Conservation (phyloP, 78 protist species). For the Mantamonas sphyraenae region DNA sequence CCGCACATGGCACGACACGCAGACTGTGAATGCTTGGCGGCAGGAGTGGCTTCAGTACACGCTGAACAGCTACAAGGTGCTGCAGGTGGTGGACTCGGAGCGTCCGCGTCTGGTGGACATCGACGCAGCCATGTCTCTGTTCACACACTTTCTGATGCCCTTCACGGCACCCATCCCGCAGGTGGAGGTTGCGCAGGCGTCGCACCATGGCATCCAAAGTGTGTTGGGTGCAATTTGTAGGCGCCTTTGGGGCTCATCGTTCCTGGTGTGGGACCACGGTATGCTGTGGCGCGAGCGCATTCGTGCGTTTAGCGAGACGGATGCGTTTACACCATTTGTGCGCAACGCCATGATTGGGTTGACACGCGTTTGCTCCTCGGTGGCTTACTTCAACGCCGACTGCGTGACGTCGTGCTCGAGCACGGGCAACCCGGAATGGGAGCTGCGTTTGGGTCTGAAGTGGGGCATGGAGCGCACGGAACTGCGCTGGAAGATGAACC, state of each 20-base stretch:
- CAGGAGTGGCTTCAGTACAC: slow-evolving; percentile 16
- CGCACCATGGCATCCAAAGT: slow-evolving; percentile 33
- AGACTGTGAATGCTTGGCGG: slow-evolving; percentile 16
- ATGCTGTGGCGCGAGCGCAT: slow-evolving; percentile 32
- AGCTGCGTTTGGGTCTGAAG: too few species aligned
- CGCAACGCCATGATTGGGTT: slow-evolving; percentile 15
- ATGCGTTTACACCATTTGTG: slow-evolving; percentile 16
- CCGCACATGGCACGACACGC: slow-evolving; percentile 12
- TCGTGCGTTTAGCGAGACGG: background rate
- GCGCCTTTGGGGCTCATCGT: slow-evolving; percentile 8
- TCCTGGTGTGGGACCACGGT: slow-evolving; percentile 40
- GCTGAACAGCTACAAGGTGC: background rate
- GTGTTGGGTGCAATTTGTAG: slow-evolving; percentile 25
- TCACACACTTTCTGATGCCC: slow-evolving; percentile 20
- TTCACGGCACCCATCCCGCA: slow-evolving; percentile 24
- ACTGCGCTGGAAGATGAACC: background rate
- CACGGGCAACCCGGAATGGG: slow-evolving; percentile 17
- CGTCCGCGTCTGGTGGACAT: slow-evolving; percentile 23
- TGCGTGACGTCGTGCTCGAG: slow-evolving; percentile 4
- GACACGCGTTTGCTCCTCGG: slow-evolving; percentile 4
- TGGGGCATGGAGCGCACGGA: background rate
- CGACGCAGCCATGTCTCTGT: slow-evolving; percentile 1
- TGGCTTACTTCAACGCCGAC: background rate
- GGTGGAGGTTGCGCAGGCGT: slow-evolving; percentile 18
- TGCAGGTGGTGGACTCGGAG: slow-evolving; percentile 13